Conservation (phyloP, 257 asterid genomes). For the Solanum rostratum region DNA sequence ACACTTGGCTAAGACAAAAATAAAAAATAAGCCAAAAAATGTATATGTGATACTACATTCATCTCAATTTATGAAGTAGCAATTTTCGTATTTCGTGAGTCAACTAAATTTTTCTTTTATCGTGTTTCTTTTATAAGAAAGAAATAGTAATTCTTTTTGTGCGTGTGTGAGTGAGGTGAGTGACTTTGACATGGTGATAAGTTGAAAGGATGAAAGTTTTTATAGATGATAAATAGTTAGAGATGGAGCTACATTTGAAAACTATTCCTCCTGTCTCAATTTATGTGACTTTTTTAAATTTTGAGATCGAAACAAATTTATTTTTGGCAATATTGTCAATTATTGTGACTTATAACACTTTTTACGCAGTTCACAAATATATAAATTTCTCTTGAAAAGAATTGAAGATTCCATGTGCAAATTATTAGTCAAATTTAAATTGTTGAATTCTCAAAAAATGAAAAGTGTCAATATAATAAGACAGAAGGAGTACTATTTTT, state of each 20-base stretch:
- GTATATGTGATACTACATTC: background rate
- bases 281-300: too few relatives aligned
- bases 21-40: background rate
- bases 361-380: too few relatives aligned
- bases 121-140: background rate
- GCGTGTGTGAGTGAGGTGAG: background rate
- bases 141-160: background rate
- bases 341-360: too few relatives aligned
- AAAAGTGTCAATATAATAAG: too few relatives aligned
- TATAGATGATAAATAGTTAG: background rate
- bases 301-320: too few relatives aligned
- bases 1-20: conserved; percentile 33
- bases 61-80: background rate
- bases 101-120: too few relatives aligned
- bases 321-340: too few relatives aligned
- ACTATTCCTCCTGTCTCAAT: too few relatives aligned
- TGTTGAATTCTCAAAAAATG: too few relatives aligned
- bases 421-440: too few relatives aligned
- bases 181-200: background rate
- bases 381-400: too few relatives aligned
- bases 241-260: background rate
- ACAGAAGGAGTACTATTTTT: background rate
- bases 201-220: background rate
- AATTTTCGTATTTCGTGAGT: background rate
- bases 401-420: too few relatives aligned